These are phyloP conservation scores for Teunomyces kruisii DNA, from an alignment of 805 yeast species.

Conservation along the genomic window DNA sequence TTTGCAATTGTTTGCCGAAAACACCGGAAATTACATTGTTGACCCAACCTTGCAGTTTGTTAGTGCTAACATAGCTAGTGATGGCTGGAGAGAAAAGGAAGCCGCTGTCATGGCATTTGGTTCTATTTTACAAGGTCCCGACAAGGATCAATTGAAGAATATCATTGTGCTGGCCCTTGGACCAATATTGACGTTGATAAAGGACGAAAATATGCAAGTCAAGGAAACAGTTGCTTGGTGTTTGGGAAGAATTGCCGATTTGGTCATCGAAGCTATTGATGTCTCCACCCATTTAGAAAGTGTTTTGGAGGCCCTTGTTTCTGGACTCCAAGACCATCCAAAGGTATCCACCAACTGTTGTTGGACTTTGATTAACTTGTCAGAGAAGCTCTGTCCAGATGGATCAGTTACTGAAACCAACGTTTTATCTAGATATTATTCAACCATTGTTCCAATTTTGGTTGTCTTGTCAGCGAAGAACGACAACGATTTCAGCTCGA, in stretches of 20 bases:
- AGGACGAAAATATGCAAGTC: constrained; percentile 77
- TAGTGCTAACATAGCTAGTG: constrained; percentile 58
- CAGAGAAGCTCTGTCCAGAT: constrained; percentile 72
- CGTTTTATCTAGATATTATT: constrained; percentile 73
- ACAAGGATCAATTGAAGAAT: constrained; percentile 60
- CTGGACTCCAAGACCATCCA: constrained; percentile 89
- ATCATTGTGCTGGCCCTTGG: constrained; percentile 80
- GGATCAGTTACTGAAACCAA: constrained; percentile 52
- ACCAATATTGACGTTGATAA: constrained; percentile 72
- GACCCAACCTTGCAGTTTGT: constrained; percentile 85
- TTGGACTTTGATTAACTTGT: constrained; percentile 91
- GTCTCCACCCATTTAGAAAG: constrained; percentile 62
- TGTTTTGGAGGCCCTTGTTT: constrained; percentile 68
- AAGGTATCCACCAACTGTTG: constrained; percentile 96
- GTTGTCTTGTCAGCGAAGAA: constrained; percentile 64
- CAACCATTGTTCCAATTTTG: constrained; percentile 65
- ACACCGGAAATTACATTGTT: constrained; percentile 82
- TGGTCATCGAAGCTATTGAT: constrained; percentile 75
- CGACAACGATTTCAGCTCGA: constrained; percentile 82
- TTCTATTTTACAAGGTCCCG: constrained; percentile 93
- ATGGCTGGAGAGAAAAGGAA: constrained; percentile 82
- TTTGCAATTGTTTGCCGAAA: constrained; percentile 88
- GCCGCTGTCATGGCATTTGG: constrained; percentile 99
- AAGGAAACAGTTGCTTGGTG: constrained; percentile 99
- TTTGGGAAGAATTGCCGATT: constrained; percentile 91